phyloP scores from a whole-genome alignment of 2,329 filamentous ascomycete genomes.

The Scortechinia acanthostroma region DNA sequence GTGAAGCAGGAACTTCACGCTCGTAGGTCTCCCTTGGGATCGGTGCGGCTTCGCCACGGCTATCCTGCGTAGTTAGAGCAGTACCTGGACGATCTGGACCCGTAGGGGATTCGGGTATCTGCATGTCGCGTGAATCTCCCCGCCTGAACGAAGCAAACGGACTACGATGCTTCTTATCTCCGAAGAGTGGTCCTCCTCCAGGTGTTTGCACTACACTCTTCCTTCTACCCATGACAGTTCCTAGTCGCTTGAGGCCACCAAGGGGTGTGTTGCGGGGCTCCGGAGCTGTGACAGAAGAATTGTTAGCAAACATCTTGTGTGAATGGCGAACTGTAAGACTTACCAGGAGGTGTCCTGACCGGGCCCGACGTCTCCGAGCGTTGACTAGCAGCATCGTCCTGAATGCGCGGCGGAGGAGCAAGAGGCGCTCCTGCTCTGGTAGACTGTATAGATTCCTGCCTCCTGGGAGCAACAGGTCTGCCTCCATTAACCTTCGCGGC shows the following conservation, averaged over 20 bases:
- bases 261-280: conserved; percentile 17
- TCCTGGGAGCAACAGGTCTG: background rate
- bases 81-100: conserved; percentile 19
- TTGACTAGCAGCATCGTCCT: background rate
- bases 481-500: conserved; percentile 17
- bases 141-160: conserved; percentile 30
- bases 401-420: background rate
- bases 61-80: conserved; percentile 14
- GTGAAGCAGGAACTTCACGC: conserved; percentile 7
- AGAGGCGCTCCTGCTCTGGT: background rate
- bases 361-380: background rate
- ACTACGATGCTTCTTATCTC: conserved; percentile 24
- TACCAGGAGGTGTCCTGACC: background rate
- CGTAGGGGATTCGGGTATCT: conserved; percentile 20
- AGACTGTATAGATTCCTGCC: background rate
- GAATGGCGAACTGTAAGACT: background rate
- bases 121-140: conserved; percentile 24
- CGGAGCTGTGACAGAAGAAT: background rate
- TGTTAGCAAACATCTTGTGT: background rate
- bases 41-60: conserved; percentile 10
- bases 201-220: conserved; percentile 29
- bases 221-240: conserved; percentile 34
- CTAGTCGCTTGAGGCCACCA: conserved; percentile 31
- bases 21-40: conserved; percentile 15
- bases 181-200: conserved; percentile 12